Percentiles rank a stretch among this genome's conserved stretches.
Evolutionary conservation across 192 early-diverging fungal genomes (phyloP).

Genomic region (Globomyces pollinis-pini): DNA sequence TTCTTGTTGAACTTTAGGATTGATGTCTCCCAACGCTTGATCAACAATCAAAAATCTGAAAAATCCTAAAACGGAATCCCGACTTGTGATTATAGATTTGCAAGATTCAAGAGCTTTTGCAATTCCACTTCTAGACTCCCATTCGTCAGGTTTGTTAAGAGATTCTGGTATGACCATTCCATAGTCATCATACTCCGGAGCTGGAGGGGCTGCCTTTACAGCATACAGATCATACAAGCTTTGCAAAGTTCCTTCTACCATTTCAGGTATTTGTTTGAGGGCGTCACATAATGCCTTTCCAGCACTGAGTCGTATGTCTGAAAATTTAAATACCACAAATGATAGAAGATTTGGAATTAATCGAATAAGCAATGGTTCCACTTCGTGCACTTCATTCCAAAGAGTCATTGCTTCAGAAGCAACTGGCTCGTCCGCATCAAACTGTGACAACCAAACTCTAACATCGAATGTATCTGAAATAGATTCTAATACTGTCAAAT

Average conservation of each 20-base stretch:
- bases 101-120: conserved; percentile 62
- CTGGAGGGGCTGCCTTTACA: conserved; percentile 56
- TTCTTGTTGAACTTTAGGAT: conserved; percentile 63
- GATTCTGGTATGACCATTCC: conserved; percentile 84
- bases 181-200: conserved; percentile 83
- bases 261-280: conserved; percentile 48
- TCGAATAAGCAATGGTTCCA: conserved; percentile 8
- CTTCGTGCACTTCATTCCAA: conserved; percentile 49
- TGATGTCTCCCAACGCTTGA: conserved; percentile 77
- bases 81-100: conserved; percentile 47
- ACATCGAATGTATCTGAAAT: conserved; percentile 53
- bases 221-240: conserved; percentile 55
- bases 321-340: conserved; percentile 35
- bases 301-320: conserved; percentile 53
- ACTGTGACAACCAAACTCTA: conserved; percentile 62
- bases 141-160: conserved; percentile 70
- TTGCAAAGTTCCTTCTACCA: conserved; percentile 39
- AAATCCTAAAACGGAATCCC: conserved; percentile 47
- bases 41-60: conserved; percentile 74
- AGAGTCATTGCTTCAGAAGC: conserved; percentile 49
- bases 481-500: conserved; percentile 21
- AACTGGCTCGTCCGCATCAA: conserved; percentile 51
- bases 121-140: conserved; percentile 77
- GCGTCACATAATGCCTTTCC: conserved; percentile 56
- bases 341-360: background rate